Conservation (phyloP, 768 basidiomycete species). For the Epithele typhae region DNA sequence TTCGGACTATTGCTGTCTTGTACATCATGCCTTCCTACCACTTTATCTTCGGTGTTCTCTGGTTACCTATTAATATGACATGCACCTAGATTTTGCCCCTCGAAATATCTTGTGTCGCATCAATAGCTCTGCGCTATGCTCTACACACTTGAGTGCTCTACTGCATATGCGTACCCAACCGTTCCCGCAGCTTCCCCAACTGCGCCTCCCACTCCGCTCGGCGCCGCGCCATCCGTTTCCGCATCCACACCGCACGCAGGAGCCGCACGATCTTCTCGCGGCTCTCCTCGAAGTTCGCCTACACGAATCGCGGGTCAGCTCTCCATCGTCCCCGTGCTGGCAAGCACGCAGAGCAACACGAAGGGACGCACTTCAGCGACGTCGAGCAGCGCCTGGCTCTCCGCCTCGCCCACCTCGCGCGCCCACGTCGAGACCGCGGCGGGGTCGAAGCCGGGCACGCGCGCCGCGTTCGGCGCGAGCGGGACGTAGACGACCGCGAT, state of each 20-base stretch:
- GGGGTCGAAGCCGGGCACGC: constrained; percentile 22
- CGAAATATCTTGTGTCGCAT: too few relatives aligned
- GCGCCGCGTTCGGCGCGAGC: constrained; percentile 19
- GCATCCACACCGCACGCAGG: constrained; percentile 25
- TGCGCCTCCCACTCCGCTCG: constrained; percentile 15
- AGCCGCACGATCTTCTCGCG: constrained; percentile 22
- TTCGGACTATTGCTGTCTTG: too few relatives aligned
- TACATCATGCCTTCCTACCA: too few relatives aligned
- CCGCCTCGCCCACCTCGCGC: constrained; percentile 18
- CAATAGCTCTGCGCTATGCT: too few relatives aligned
- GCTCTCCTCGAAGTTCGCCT: constrained; percentile 23
- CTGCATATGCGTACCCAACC: background rate
- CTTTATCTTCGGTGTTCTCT: too few relatives aligned
- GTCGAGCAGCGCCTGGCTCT: constrained; percentile 21
- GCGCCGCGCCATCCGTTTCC: constrained; percentile 19
- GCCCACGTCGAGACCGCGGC: constrained; percentile 24
- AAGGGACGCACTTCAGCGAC: constrained; percentile 18
- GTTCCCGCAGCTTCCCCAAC: constrained; percentile 8
- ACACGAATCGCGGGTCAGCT: background rate
- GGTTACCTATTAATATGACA: too few relatives aligned
- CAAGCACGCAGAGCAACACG: too few relatives aligned
- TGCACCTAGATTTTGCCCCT: too few relatives aligned
- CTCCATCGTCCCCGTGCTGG: too few relatives aligned
- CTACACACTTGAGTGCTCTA: too few relatives aligned
- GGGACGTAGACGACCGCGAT: constrained; percentile 25